A percentile compares a stretch with the other conserved stretches of the same genome.
Evolutionary conservation across 2,329 filamentous ascomycete species (phyloP).

Genomic region (Grosmannia clavigera): DNA sequence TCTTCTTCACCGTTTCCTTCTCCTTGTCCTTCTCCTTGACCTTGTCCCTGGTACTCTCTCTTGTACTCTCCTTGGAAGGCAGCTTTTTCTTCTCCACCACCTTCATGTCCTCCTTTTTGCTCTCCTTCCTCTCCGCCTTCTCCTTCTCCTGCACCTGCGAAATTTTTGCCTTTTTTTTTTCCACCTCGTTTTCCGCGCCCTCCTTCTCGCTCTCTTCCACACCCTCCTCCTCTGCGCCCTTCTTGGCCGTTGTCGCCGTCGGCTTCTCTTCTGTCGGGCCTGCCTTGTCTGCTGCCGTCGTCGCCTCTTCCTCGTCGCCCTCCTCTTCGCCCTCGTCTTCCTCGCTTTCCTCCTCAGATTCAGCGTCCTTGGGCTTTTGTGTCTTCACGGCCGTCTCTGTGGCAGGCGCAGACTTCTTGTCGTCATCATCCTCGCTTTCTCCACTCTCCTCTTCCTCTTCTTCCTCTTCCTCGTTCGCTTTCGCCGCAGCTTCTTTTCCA

Average conservation of each 20-base stretch:
- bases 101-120: not conserved
- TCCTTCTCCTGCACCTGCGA: not conserved
- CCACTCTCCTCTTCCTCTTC: not conserved
- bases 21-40: not conserved
- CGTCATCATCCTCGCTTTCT: not conserved
- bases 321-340: not conserved
- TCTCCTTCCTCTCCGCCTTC: not conserved
- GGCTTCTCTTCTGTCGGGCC: not conserved
- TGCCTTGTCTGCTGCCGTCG: not conserved
- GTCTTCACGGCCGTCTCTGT: not conserved
- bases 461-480: slow-evolving; percentile 2
- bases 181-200: slow-evolving; percentile 11
- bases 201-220: slow-evolving; percentile 16
- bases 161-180: not conserved
- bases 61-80: too few relatives aligned
- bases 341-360: not conserved
- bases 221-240: not conserved
- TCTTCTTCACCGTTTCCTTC: not conserved
- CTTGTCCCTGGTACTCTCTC: too few relatives aligned
- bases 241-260: not conserved
- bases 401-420: not conserved
- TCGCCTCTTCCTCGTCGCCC: not conserved
- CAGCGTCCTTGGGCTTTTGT: not conserved
- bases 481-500: slow-evolving; percentile 4
- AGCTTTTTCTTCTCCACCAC: not conserved